Evolutionary conservation across 2,329 filamentous ascomycete genomes (phyloP).

Genomic region (Penicillium fuscoglaucum): DNA sequence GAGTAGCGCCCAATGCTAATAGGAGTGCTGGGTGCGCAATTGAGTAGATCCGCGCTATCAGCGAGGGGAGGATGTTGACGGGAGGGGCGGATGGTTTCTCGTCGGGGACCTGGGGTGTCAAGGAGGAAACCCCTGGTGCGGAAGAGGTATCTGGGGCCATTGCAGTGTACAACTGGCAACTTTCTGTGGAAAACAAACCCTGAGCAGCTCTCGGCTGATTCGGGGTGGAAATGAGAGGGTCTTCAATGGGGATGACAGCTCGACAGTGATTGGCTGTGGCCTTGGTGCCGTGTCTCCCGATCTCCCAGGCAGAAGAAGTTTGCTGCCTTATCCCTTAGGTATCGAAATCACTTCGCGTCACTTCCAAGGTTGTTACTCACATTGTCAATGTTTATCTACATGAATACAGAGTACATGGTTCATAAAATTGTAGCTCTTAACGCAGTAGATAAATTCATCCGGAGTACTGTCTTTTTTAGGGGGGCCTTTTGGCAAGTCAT

Average conservation of each 20-base stretch:
- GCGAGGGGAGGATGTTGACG: constrained; percentile 49
- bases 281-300: constrained; percentile 7
- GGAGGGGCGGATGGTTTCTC: constrained; percentile 39
- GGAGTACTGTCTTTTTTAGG: not conserved
- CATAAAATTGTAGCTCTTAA: too few species aligned
- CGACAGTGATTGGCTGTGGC: constrained; percentile 12
- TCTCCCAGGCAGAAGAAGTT: not conserved
- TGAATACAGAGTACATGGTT: not conserved
- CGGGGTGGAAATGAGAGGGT: constrained; percentile 9
- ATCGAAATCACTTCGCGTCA: not conserved
- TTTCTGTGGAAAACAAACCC: not conserved
- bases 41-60: constrained; percentile 57
- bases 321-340: not conserved
- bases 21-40: constrained; percentile 69
- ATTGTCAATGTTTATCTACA: not conserved
- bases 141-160: constrained; percentile 21
- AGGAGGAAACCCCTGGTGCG: constrained; percentile 3
- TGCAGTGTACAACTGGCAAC: not conserved
- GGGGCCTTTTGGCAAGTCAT: too few species aligned
- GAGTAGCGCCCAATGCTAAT: constrained; percentile 61
- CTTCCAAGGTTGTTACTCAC: too few species aligned
- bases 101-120: constrained; percentile 15
- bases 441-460: too few species aligned
- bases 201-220: constrained; percentile 18
- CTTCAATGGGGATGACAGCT: not conserved